Percentiles rank a stretch among this genome's conserved stretches.
Conservation (phyloP, 2,329 filamentous ascomycete species). For the Verruconis gallopava region DNA sequence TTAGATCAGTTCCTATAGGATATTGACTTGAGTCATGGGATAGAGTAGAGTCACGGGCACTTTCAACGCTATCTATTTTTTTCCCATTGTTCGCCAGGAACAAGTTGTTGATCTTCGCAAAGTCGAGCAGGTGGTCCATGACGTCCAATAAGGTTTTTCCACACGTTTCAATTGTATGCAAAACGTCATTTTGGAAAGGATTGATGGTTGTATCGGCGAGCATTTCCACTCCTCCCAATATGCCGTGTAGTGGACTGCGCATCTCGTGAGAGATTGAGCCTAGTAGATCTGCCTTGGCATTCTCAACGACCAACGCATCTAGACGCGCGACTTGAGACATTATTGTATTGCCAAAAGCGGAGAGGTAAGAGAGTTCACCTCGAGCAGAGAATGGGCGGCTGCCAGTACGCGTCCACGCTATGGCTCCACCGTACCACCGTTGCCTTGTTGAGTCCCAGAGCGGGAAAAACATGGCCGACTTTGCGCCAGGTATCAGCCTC, state of each 20-base stretch:
- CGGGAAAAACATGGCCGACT: constrained; percentile 1
- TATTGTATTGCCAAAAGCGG: constrained; percentile 40
- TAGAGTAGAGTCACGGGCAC: background rate
- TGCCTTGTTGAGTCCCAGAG: constrained; percentile 1
- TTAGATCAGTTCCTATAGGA: too few relatives aligned
- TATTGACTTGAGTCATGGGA: background rate
- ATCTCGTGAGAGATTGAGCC: constrained; percentile 29
- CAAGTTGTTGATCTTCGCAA: constrained; percentile 8
- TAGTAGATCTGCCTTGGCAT: constrained; percentile 28
- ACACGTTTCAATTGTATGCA: constrained; percentile 27
- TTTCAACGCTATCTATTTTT: background rate
- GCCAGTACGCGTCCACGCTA: constrained; percentile 19
- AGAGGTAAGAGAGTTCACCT: constrained; percentile 39
- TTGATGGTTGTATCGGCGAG: constrained; percentile 11
- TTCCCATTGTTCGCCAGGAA: background rate
- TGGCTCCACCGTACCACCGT: constrained; percentile 6
- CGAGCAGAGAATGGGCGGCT: constrained; percentile 33
- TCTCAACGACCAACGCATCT: constrained; percentile 33
- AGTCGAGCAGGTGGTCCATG: constrained; percentile 25
- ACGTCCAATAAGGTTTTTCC: constrained; percentile 30
- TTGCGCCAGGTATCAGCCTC: background rate
- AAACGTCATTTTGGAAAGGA: constrained; percentile 16
- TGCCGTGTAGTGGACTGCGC: constrained; percentile 17
- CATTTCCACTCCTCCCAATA: constrained; percentile 15
- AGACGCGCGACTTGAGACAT: constrained; percentile 44